These are phyloP conservation scores for Grammothele lineata DNA, from an alignment of 768 basidiomycete species.

Conservation along the genomic window DNA sequence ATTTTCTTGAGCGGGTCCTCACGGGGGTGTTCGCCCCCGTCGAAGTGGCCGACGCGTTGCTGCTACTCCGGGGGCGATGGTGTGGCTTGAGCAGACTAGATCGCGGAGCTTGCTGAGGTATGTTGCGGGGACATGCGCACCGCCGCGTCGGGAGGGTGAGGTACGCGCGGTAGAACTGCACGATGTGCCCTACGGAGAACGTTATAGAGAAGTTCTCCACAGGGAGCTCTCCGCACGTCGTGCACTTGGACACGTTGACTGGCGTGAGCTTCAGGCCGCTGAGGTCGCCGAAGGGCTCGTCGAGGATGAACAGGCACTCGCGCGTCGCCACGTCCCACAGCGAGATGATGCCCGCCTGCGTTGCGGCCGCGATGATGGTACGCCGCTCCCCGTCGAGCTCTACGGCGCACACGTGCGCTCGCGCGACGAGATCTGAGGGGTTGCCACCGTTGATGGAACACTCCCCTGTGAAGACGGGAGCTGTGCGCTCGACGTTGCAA, in stretches of 20 bases:
- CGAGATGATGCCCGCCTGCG: constrained; percentile 64
- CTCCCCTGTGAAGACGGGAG: constrained; percentile 37
- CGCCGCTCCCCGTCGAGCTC: constrained; percentile 47
- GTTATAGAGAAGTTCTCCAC: constrained; percentile 62
- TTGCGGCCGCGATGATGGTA: constrained; percentile 56
- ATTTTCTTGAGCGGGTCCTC: constrained; percentile 42
- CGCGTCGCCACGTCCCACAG: constrained; percentile 71
- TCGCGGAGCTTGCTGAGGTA: constrained; percentile 40
- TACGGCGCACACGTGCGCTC: constrained; percentile 48
- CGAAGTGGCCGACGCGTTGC: constrained; percentile 42
- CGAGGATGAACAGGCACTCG: constrained; percentile 59
- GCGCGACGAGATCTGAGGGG: constrained; percentile 47
- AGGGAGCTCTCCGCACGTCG: constrained; percentile 64
- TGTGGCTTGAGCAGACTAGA: constrained; percentile 39
- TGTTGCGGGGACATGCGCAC: constrained; percentile 61
- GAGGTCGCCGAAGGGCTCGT: constrained; percentile 55
- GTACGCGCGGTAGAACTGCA: constrained; percentile 64
- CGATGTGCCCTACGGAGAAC: constrained; percentile 59
- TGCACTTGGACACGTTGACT: constrained; percentile 53
- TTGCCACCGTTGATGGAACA: constrained; percentile 58
- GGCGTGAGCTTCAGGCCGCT: constrained; percentile 58
- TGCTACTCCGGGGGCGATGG: constrained; percentile 60
- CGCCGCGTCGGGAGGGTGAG: constrained; percentile 50
- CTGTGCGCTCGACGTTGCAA: constrained; percentile 44
- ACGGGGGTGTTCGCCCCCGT: constrained; percentile 43